These are phyloP conservation scores for Fagopyrum esculentum DNA, from an alignment of 148 eudicot genomes.

Conservation along the genomic window DNA sequence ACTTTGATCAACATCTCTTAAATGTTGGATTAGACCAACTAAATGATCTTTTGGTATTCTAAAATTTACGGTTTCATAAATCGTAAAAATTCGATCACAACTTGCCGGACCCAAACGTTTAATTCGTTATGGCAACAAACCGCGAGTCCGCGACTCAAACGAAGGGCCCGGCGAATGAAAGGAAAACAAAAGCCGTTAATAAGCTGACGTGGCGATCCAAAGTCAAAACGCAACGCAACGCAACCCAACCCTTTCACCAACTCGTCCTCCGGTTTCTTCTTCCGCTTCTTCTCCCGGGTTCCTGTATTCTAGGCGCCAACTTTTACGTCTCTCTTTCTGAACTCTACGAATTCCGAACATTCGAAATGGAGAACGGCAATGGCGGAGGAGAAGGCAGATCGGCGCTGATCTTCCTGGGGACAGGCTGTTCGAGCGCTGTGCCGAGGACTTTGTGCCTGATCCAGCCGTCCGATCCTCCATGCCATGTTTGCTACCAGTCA, in stretches of 20 bases:
- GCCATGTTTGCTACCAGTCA: slow-evolving; percentile 58
- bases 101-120: too few species aligned
- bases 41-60: too few species aligned
- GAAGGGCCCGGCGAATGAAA: not conserved
- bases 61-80: too few species aligned
- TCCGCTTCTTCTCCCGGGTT: not conserved
- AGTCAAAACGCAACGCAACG: not conserved
- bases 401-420: slow-evolving; percentile 70
- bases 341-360: not conserved
- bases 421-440: slow-evolving; percentile 81
- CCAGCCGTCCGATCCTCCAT: slow-evolving; percentile 84
- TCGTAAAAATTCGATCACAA: too few species aligned
- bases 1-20: too few species aligned
- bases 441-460: slow-evolving; percentile 76
- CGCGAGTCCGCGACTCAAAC: not conserved
- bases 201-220: not conserved
- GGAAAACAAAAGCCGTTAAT: not conserved
- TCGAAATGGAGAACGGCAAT: slow-evolving; percentile 39
- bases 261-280: not conserved
- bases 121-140: too few species aligned
- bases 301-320: slow-evolving; percentile 5
- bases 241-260: not conserved
- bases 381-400: slow-evolving; percentile 28
- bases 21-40: too few species aligned
- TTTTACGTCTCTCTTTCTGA: not conserved